These are phyloP conservation scores for Phytopythium delawarense DNA, from an alignment of 352 stramenopile genomes.

Conservation along the genomic window DNA sequence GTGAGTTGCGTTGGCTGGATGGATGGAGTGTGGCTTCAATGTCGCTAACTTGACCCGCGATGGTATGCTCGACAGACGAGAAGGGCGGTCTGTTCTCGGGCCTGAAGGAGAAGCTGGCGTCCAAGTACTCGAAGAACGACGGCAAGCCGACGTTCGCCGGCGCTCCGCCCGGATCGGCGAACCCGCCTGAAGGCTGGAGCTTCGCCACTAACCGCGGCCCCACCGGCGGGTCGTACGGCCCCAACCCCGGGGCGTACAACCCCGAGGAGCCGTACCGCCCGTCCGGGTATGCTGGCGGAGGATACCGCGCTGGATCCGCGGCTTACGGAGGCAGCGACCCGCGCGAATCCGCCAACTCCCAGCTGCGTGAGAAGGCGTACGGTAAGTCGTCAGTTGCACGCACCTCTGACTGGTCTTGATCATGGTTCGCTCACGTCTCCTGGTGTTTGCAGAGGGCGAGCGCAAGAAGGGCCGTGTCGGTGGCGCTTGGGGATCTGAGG, in stretches of 20 bases:
- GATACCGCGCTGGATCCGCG: constrained; percentile 40
- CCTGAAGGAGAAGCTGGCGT: constrained; percentile 80
- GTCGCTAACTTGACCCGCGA: constrained; percentile 2
- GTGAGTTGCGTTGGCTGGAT: constrained; percentile 15
- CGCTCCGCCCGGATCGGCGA: constrained; percentile 56
- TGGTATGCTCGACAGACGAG: constrained; percentile 35
- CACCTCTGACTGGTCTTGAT: background rate
- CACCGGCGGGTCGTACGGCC: constrained; percentile 63
- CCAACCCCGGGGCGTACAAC: constrained; percentile 62
- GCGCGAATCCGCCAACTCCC: constrained; percentile 53
- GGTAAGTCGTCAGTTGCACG: constrained; percentile 23
- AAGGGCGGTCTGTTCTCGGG: constrained; percentile 83
- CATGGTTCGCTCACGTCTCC: background rate
- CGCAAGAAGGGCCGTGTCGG: constrained; percentile 82
- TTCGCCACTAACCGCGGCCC: constrained; percentile 83
- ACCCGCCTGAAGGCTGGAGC: constrained; percentile 78
- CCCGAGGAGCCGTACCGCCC: constrained; percentile 77
- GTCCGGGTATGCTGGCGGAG: constrained; percentile 34
- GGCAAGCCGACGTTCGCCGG: constrained; percentile 49
- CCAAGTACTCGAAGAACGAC: constrained; percentile 72
- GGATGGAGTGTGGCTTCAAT: background rate
- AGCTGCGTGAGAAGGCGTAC: constrained; percentile 78
- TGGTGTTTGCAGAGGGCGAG: constrained; percentile 47
- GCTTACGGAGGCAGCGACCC: constrained; percentile 38
- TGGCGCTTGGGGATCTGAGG: constrained; percentile 52